Percentiles rank a stretch among this genome's conserved stretches.
These are phyloP conservation scores for Nectriaceae sp. DNA, from an alignment of 2,329 filamentous ascomycete genomes.

Conservation along the genomic window DNA sequence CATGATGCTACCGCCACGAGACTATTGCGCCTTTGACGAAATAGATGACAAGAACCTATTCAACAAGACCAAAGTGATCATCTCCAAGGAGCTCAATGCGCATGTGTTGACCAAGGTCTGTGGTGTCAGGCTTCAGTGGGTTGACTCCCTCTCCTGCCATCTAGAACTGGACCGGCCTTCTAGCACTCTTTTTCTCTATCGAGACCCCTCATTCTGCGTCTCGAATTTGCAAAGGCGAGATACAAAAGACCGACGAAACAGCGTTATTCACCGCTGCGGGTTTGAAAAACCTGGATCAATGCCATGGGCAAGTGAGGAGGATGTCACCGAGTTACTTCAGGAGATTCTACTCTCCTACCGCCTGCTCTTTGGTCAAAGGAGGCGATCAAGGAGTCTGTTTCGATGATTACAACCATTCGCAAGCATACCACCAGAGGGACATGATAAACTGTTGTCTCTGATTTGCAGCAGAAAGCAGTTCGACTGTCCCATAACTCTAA, in stretches of 20 bases:
- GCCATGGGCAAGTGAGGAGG: background rate
- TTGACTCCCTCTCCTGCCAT: background rate
- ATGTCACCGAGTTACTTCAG: background rate
- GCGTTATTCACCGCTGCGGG: background rate
- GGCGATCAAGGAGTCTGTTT: constrained; percentile 1
- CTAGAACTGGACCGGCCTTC: background rate
- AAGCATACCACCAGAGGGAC: background rate
- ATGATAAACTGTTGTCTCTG: background rate
- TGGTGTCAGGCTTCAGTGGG: background rate
- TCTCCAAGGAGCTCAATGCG: background rate
- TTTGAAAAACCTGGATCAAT: background rate
- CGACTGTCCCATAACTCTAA: background rate
- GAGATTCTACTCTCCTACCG: constrained; percentile 3
- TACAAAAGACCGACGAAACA: background rate
- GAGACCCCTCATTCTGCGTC: background rate
- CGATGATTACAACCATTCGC: background rate
- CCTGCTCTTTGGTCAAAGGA: constrained; percentile 1
- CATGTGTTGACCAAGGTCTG: background rate
- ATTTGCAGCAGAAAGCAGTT: background rate
- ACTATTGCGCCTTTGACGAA: background rate
- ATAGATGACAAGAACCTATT: background rate
- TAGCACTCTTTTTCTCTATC: background rate
- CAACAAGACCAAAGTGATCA: background rate
- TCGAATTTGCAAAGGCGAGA: background rate
- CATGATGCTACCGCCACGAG: background rate